These are phyloP conservation scores for Pseudocercospora fijiensis DNA, from an alignment of 2,329 filamentous ascomycete species.

Conservation along the genomic window DNA sequence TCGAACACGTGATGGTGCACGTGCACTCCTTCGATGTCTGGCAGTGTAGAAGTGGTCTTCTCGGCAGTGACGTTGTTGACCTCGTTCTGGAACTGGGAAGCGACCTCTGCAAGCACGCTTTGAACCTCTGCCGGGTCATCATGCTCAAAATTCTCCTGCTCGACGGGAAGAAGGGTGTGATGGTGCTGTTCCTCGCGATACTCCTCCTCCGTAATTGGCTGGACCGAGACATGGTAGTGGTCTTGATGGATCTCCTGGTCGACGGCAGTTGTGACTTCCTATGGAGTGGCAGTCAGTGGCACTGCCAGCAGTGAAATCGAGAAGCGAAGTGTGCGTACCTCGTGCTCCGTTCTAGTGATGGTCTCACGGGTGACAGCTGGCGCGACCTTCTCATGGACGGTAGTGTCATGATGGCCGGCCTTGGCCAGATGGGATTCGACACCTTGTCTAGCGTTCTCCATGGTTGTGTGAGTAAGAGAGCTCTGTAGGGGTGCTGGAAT, in stretches of 20 bases:
- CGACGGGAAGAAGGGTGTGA: constrained; percentile 57
- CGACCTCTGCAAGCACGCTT: constrained; percentile 53
- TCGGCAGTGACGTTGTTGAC: constrained; percentile 48
- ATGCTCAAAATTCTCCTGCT: constrained; percentile 62
- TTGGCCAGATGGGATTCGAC: constrained; percentile 60
- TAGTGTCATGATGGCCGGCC: constrained; percentile 66
- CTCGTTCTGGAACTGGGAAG: constrained; percentile 54
- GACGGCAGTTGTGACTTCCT: constrained; percentile 21
- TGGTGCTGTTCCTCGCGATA: constrained; percentile 61
- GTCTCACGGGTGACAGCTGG: constrained; percentile 53
- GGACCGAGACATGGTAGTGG: constrained; percentile 68
- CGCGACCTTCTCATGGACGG: constrained; percentile 64
- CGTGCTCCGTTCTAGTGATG: constrained; percentile 50
- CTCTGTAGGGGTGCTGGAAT: constrained; percentile 9
- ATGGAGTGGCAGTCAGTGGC: not conserved
- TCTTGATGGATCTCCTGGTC: constrained; percentile 71
- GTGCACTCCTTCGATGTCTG: constrained; percentile 59
- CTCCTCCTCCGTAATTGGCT: constrained; percentile 60
- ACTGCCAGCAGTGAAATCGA: not conserved
- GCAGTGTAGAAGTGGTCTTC: constrained; percentile 50
- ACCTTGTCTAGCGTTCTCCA: constrained; percentile 65
- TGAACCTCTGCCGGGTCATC: constrained; percentile 53
- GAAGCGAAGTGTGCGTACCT: constrained; percentile 35
- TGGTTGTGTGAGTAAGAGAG: constrained; percentile 39
- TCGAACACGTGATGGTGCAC: constrained; percentile 66